These are phyloP conservation scores for Juglanconis sp. DNA, from an alignment of 2,329 filamentous ascomycete species.

Conservation along the genomic window DNA sequence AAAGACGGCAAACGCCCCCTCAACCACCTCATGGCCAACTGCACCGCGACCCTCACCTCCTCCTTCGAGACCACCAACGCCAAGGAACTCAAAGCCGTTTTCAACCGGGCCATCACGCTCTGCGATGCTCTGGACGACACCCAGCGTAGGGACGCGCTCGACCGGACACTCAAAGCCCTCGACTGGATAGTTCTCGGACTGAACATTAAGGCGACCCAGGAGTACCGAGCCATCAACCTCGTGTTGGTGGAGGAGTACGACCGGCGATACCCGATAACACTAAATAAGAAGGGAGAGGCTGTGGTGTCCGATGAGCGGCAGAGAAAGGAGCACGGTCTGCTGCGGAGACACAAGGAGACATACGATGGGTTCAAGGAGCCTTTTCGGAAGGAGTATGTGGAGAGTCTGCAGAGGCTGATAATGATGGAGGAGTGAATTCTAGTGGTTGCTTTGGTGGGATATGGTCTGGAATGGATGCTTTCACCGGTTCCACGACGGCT, in stretches of 20 bases:
- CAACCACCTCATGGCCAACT: constrained; percentile 5
- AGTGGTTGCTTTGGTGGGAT: too few species aligned
- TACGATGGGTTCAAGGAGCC: background rate
- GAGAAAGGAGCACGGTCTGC: background rate
- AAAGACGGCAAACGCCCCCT: background rate
- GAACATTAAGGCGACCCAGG: constrained; percentile 4
- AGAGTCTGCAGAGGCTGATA: constrained; percentile 1
- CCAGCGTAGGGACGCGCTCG: background rate
- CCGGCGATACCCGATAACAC: background rate
- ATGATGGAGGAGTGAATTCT: background rate
- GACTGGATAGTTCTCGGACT: constrained; percentile 10
- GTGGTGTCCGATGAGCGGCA: background rate
- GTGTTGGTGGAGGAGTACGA: background rate
- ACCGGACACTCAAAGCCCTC: background rate
- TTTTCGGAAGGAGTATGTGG: background rate
- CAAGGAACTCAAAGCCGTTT: background rate
- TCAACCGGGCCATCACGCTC: constrained; percentile 3
- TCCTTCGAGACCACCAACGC: background rate
- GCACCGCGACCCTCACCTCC: constrained; percentile 1
- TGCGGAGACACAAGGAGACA: background rate
- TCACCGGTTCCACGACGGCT: background rate
- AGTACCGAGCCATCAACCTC: constrained; percentile 2
- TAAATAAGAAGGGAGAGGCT: background rate
- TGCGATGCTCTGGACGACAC: constrained; percentile 13
- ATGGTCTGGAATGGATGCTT: background rate